Conservation (phyloP, 225 moss, liverwort and hornwort species). For the Pseudisothecium myosuroides region DNA sequence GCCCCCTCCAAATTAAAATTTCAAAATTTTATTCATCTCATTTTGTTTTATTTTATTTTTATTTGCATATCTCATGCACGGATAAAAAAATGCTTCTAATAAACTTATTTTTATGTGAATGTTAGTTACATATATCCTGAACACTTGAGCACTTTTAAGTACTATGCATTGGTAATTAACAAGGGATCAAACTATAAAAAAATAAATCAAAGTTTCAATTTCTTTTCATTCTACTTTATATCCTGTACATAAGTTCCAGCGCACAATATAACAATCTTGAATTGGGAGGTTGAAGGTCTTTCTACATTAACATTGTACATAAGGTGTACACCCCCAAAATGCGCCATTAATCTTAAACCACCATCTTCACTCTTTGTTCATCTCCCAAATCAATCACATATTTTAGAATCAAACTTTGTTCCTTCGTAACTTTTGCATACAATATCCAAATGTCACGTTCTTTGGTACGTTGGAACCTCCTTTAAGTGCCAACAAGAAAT, state of each 20-base stretch:
- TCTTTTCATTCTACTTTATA: neutral
- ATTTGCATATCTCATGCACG: neutral
- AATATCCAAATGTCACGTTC: too few species aligned
- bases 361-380: too few species aligned
- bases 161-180: rapidly evolving
- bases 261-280: neutral
- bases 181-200: neutral
- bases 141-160: rapidly evolving
- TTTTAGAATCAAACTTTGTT: too few species aligned
- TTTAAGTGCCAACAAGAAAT: too few species aligned
- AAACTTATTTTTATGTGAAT: neutral
- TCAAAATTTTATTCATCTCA: neutral
- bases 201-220: too few species aligned
- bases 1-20: too few species aligned
- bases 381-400: too few species aligned
- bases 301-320: neutral
- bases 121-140: neutral
- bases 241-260: too few species aligned
- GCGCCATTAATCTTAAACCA: too few species aligned
- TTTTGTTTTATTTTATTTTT: neutral
- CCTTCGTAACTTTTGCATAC: too few species aligned
- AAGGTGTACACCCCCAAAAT: too few species aligned
- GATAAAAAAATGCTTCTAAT: neutral
- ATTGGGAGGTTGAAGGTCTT: neutral
- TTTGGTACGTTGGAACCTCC: too few species aligned